Base-by-base conservation (phyloP, 23 red algal genomes). In the Gracilaria domingensis region DNA sequence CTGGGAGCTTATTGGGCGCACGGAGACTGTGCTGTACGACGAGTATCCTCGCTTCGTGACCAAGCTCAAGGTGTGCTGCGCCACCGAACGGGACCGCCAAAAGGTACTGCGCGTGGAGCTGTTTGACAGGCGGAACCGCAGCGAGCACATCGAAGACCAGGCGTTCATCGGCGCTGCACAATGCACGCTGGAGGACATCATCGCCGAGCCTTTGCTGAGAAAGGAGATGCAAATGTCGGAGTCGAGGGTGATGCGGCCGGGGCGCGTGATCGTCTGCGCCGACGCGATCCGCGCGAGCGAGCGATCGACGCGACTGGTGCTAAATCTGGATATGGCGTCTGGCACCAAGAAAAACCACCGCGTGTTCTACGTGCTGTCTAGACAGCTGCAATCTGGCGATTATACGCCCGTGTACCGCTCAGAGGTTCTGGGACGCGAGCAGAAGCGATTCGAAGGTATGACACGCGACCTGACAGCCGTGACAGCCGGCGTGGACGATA, bases 51-150 rank as follows among this genome's bases (percentile, higher is more conserved):
- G 87, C 34, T 91, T 91, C 60, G 87, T 91, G 6, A 91, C 87
- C 16, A 91, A 91, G 87, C 87, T 91, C 74, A 91, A 91, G 75
- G 75, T 91, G 26, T 81, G 87, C 69, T 91, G 87, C 32, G 73
- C 87, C 57, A 91, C 87, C 28, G 48, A 37, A 26, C 66, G 30
- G 9, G 87, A 91, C 60, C 53, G 87, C 9, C 53, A 54, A 34
- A 91, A 91, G 55, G 36, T 70, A 7, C 25, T 91, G n/a, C 73
- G 87, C 49, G 76, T 91, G 33, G 87, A 91, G 16, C 20, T 91
- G 32, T 91, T 67, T 40, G 75, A 91, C 56, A 42, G 87, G 12
- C 87, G 87, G 9, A 79, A 54, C 36, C 48, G 32, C 24, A 67
- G 56, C 36, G 87, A 91, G 24, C 36, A 49, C 24, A 66, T 91